Percentiles rank a stretch among this genome's conserved stretches.
Conservation (phyloP, 495 filamentous ascomycete species). For the Symbiotaphrina buchneri region DNA sequence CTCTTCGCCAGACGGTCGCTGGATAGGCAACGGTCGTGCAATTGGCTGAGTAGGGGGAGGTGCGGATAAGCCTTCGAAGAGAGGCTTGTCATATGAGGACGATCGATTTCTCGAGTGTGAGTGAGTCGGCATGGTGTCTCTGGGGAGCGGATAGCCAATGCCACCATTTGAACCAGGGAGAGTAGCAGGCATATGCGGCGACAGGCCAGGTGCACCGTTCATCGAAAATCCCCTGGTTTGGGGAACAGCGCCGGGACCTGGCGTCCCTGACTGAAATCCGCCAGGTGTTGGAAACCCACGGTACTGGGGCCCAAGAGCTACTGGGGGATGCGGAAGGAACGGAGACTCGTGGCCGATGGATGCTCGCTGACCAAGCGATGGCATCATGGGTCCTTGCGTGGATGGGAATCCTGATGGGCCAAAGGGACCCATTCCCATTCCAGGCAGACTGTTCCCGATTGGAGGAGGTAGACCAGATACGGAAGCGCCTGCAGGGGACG, state of each 20-base stretch:
- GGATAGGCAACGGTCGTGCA: constrained; percentile 65
- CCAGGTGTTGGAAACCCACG: constrained; percentile 31
- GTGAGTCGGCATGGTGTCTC: constrained; percentile 17
- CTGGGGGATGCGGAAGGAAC: constrained; percentile 11
- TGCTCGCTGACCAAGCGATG: constrained; percentile 1
- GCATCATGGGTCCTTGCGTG: not conserved
- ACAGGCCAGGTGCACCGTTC: constrained; percentile 31
- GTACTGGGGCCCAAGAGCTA: constrained; percentile 19
- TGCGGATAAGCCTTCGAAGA: constrained; percentile 17
- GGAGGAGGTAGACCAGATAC: no score
- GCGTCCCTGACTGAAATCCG: constrained; percentile 31
- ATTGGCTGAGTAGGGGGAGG: constrained; percentile 33
- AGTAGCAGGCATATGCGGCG: constrained; percentile 16
- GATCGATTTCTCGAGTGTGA: constrained; percentile 38
- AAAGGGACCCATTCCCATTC: no score
- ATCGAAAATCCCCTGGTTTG: constrained; percentile 41
- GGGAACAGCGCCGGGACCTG: constrained; percentile 35
- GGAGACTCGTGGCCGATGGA: constrained; percentile 14
- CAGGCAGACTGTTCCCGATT: no score
- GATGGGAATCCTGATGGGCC: constrained; percentile 2
- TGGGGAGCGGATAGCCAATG: constrained; percentile 10
- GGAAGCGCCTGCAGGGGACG: constrained; percentile 29
- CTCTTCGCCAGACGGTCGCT: constrained; percentile 41
- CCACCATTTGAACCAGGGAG: constrained; percentile 6
- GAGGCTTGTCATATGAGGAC: constrained; percentile 29